Base-by-base conservation (phyloP, 352 stramenopile genomes). In the Pythium volutum region DNA sequence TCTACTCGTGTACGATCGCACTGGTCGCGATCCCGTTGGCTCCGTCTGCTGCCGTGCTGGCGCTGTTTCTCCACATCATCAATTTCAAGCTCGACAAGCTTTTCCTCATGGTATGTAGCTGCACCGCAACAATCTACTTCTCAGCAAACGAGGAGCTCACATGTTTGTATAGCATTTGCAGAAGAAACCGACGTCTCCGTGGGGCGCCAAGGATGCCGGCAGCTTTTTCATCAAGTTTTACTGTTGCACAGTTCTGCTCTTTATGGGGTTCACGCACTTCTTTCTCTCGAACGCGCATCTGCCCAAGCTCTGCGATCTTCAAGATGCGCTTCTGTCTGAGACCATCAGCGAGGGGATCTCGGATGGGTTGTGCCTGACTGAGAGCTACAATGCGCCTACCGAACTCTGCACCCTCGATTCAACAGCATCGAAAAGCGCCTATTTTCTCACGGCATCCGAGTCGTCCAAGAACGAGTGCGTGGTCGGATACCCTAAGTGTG, bases 201-300 rank as follows among this genome's bases (percentile, higher is more conserved):
- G 82, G 83, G 85, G 70, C 27, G 84, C 84, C 8, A 91, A 87
- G 45, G 82, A 89, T 49, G 83, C 82, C 0, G 85, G 81, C 20
- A 86, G 68, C 62, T 95, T 93, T 47, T 95, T 95, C 69, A 87
- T 95, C 69, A 95, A 95, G 68, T 89, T 93, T 49, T 95, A 89
- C 72, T 88, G 88, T 54, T 83, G 77, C 48, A 89, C 83, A 0
- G 71, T 90, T 18, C 38, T 74, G 27, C 78, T 93, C 52, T 89
- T 83, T 42, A 59, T 91, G 31, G 34, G 23, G 0, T 86, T 85
- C 61, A 76, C 77, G 7, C 81, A 88, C 26, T 91, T 77, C 50
- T 78, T 91, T 27, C 60, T 93, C 26, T 58, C 69, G 7, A 84
- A 79, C 50, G 49, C 43, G 5, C 62, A 59, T 18, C 55, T 91